A percentile compares a stretch with the other conserved stretches of the same genome.
These are phyloP conservation scores for Citeromyces nyonsensis DNA, from an alignment of 805 yeast genomes.

Conservation along the genomic window DNA sequence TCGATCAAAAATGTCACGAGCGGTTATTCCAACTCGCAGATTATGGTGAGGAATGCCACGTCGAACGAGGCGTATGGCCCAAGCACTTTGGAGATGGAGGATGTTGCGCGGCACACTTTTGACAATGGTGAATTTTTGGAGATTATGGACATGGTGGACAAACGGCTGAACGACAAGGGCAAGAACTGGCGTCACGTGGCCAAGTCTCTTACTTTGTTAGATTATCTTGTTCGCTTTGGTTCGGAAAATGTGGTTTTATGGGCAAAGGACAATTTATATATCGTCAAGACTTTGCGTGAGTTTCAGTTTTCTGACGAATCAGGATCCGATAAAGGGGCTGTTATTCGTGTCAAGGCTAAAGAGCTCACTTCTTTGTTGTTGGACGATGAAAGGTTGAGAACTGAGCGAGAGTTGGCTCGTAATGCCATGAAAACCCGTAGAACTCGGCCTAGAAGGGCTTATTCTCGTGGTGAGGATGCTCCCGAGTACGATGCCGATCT, in stretches of 20 bases:
- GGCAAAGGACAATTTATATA: conserved; percentile 80
- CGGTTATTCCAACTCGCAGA: conserved; percentile 79
- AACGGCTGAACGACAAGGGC: conserved; percentile 88
- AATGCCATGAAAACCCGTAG: conserved; percentile 12
- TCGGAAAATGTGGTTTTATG: conserved; percentile 81
- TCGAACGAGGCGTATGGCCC: conserved; percentile 82
- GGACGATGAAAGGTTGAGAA: conserved; percentile 68
- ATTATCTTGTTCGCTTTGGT: conserved; percentile 74
- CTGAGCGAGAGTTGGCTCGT: conserved; percentile 38
- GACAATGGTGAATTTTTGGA: conserved; percentile 65
- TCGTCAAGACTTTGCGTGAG: conserved; percentile 82
- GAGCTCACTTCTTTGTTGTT: conserved; percentile 67
- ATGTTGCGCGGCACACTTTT: conserved; percentile 60
- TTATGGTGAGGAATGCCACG: conserved; percentile 83
- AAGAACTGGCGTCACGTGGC: conserved; percentile 96
- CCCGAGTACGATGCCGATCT: conserved; percentile 60
- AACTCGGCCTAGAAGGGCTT: conserved; percentile 14
- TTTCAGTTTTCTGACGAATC: conserved; percentile 69
- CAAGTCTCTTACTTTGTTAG: conserved; percentile 79
- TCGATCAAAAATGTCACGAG: conserved; percentile 78
- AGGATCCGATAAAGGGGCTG: conserved; percentile 77
- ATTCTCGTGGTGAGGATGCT: conserved; percentile 1
- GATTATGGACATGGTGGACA: conserved; percentile 87
- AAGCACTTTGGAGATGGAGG: conserved; percentile 68
- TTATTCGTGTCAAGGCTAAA: conserved; percentile 79